Percentiles rank a stretch among this genome's conserved stretches.
Conservation (phyloP, 1,284 basidiomycete genomes). For the Bondarzewia mesenterica region DNA sequence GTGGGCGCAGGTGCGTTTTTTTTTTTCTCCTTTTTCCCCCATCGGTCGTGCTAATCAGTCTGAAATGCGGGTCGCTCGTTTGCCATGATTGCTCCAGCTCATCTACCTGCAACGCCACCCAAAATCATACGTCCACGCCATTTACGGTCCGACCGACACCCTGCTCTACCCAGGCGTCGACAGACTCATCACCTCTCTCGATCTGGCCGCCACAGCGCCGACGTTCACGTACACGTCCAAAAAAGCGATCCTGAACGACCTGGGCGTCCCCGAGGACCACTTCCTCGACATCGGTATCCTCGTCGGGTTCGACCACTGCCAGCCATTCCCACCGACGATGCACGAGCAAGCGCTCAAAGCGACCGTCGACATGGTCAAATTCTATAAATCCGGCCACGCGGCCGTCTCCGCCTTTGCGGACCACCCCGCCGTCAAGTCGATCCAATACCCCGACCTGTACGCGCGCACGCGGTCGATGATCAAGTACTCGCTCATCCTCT, state of each 20-base stretch:
- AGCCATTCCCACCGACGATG: slow-evolving; percentile 79
- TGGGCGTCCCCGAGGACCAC: slow-evolving; percentile 80
- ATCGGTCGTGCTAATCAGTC: too few relatives aligned
- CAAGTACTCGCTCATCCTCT: slow-evolving; percentile 87
- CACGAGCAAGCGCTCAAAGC: slow-evolving; percentile 78
- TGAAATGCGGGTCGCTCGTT: slow-evolving; percentile 7
- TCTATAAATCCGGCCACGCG: slow-evolving; percentile 80
- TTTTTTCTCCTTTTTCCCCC: slow-evolving; percentile 5
- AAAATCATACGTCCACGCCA: slow-evolving; percentile 92
- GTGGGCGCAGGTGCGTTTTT: slow-evolving; percentile 76
- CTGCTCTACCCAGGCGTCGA: slow-evolving; percentile 89
- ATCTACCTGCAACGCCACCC: slow-evolving; percentile 92
- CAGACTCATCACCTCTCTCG: slow-evolving; percentile 83
- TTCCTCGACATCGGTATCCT: slow-evolving; percentile 93
- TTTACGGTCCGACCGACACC: slow-evolving; percentile 87
- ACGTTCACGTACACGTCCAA: slow-evolving; percentile 88
- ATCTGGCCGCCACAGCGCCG: slow-evolving; percentile 57
- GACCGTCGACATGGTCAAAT: slow-evolving; percentile 83
- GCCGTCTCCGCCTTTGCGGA: slow-evolving; percentile 75
- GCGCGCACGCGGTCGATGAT: slow-evolving; percentile 88
- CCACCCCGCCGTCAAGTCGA: slow-evolving; percentile 69
- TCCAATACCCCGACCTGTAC: slow-evolving; percentile 81
- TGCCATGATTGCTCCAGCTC: slow-evolving; percentile 40
- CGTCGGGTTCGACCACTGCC: slow-evolving; percentile 82
- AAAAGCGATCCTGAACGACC: slow-evolving; percentile 65